A percentile compares a stretch with the other conserved stretches of the same genome.
These are phyloP conservation scores for Amphirosellinia nigrospora DNA, from an alignment of 495 filamentous ascomycete genomes.

Conservation along the genomic window DNA sequence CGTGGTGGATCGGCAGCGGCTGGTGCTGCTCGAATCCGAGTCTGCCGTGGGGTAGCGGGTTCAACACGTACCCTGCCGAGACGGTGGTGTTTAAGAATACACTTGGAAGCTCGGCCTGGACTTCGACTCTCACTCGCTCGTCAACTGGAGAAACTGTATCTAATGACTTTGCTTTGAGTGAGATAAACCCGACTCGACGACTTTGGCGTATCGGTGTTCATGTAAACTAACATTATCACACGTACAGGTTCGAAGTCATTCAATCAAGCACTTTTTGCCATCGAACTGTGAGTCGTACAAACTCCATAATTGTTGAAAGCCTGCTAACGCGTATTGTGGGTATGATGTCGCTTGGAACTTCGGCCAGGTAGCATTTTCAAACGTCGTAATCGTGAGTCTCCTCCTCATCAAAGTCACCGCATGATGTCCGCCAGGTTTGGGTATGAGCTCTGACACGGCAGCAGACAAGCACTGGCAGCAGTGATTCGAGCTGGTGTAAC, in stretches of 20 bases:
- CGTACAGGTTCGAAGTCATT: conserved; percentile 42
- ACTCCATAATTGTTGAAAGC: background rate
- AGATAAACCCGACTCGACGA: background rate
- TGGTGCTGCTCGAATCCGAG: conserved; percentile 52
- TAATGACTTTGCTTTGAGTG: conserved; percentile 38
- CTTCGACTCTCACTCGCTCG: conserved; percentile 30
- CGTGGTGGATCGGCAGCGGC: conserved; percentile 52
- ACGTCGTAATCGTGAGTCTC: conserved; percentile 47
- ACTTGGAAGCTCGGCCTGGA: conserved; percentile 34
- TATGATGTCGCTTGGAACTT: conserved; percentile 46
- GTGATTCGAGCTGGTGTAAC: conserved; percentile 41
- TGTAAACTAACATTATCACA: conserved; percentile 14
- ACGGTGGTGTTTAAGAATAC: conserved; percentile 40
- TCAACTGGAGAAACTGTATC: conserved; percentile 32
- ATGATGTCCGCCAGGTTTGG: background rate
- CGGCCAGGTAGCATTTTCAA: conserved; percentile 44
- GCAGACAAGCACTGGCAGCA: conserved; percentile 34
- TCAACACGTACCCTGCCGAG: conserved; percentile 43
- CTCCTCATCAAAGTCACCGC: too few species aligned
- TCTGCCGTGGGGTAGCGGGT: conserved; percentile 49
- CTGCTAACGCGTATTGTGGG: conserved; percentile 12
- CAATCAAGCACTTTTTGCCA: conserved; percentile 48
- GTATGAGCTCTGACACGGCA: conserved; percentile 14
- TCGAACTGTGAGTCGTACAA: conserved; percentile 39
- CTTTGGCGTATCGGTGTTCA: background rate